Percentiles rank a stretch among this genome's conserved stretches.
Conservation (phyloP, 306 rosid species). For the Lotus japonicus region DNA sequence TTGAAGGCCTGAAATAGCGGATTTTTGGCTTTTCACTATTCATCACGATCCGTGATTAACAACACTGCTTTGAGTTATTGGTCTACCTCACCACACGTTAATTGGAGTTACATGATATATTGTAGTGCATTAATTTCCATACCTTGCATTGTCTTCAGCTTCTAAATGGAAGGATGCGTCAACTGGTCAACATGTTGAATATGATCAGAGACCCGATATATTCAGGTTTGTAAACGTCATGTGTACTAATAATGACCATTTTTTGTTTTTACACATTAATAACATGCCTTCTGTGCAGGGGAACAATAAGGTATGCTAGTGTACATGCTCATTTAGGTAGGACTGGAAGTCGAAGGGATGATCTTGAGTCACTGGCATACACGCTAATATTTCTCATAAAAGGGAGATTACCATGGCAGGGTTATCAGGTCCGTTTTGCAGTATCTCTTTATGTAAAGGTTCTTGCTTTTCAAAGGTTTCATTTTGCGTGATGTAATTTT, state of each 20-base stretch:
- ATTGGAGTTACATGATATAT: conserved; percentile 2
- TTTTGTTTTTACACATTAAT: background rate
- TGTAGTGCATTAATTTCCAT: conserved; percentile 1
- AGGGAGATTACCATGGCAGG: conserved; percentile 98
- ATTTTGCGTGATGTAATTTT: background rate
- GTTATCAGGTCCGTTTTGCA: conserved; percentile 62
- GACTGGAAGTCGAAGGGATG: conserved; percentile 92
- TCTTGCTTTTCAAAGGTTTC: conserved; percentile 6
- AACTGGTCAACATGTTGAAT: conserved; percentile 81
- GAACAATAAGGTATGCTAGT: conserved; percentile 93
- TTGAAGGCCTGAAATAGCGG: too few relatives aligned
- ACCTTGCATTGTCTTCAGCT: conserved; percentile 47
- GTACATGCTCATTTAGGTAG: conserved; percentile 97
- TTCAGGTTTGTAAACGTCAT: conserved; percentile 54
- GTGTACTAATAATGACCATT: background rate
- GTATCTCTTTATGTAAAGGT: conserved; percentile 5
- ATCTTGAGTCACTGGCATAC: conserved; percentile 90
- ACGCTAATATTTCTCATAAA: conserved; percentile 81
- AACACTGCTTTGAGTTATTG: background rate
- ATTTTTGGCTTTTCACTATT: too few relatives aligned
- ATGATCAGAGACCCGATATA: conserved; percentile 94
- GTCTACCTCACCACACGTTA: background rate
- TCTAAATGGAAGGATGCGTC: conserved; percentile 86
- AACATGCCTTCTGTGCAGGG: conserved; percentile 45
- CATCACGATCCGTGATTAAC: too few relatives aligned